Base-by-base conservation (phyloP, 2,329 filamentous ascomycete genomes). In the Aspergillus brunneoviolaceus region DNA sequence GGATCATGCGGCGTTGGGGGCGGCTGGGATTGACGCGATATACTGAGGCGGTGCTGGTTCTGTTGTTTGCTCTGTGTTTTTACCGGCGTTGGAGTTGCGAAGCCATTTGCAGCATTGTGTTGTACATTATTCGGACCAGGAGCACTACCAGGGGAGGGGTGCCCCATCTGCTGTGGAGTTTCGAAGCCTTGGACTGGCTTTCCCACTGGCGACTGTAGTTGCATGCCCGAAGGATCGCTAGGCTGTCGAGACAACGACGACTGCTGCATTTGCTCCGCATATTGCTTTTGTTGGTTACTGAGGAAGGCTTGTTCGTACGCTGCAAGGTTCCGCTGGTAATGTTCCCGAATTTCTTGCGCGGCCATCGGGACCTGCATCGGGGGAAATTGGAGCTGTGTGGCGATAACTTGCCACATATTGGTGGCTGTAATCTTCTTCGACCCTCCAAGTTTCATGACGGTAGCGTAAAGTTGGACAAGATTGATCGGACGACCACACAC, bases 401-500 rank as follows among this genome's bases (percentile, higher is more conserved):
- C 88, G 57, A 97, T 81, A 53, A 87, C 84, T 1, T 82, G 80
- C 95, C 95, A 98, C 59, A 83, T 82, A 64, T 91, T 90, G 25
- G 81, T 81, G 25, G 84, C 83, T 0, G 86, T 88, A 3, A 96
- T 86, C 61, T 84, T 86, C 67, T 89, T 90, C 58, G 89, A 95
- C 5, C 92, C 92, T 25, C 90, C 91, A 65, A 85, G 82, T 68
- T 90, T 93, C 66, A 88, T 84, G 1, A 96, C 90, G 0, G 86
- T 81, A 62, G 89, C 86, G 74, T 96, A 98, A 3, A 98, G 81
- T 62, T 88, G 84, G 70, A 91, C 85, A 12, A 97, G 77, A 67
- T 89, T 89, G 42, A 98, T 81, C 0, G 84, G 85, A 11, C 91
- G 87, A 56, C 92, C 90, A 56, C 86, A 88, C 25, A 96, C 84